A percentile compares a stretch with the other conserved stretches of the same genome.
These are phyloP conservation scores for Tausonia pullulans DNA, from an alignment of 1,284 basidiomycete genomes.

Conservation along the genomic window DNA sequence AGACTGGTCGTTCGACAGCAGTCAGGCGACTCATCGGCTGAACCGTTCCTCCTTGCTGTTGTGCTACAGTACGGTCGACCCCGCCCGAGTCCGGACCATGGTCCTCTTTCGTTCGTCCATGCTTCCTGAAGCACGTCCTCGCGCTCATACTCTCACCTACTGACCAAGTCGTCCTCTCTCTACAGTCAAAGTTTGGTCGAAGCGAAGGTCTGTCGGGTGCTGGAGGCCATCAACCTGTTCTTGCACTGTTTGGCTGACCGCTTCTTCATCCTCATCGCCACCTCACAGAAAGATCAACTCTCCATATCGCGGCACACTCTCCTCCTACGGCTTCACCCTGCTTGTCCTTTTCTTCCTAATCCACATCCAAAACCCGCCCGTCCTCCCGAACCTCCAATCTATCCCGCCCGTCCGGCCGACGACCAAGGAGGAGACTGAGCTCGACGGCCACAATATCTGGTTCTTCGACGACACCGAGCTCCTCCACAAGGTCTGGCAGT, in stretches of 20 bases:
- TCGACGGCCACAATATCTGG: conserved; percentile 76
- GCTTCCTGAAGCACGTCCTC: no score
- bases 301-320: conserved; percentile 90
- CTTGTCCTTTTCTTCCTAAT: conserved; percentile 95
- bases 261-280: not conserved
- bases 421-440: conserved; percentile 64
- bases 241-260: not conserved
- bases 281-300: conserved; percentile 82
- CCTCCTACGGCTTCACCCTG: conserved; percentile 94
- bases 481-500: conserved; percentile 81
- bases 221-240: not conserved
- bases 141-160: no score
- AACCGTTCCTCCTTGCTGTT: not conserved
- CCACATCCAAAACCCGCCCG: conserved; percentile 90
- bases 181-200: conserved; percentile 96
- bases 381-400: conserved; percentile 82
- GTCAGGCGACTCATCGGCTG: not conserved
- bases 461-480: conserved; percentile 97
- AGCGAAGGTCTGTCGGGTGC: conserved; percentile 55
- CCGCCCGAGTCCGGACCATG: conserved; percentile 80
- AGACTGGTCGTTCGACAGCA: not conserved
- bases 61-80: conserved; percentile 60
- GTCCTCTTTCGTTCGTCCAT: conserved; percentile 77
- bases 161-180: not conserved
- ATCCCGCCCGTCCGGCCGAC: conserved; percentile 68